Evolutionary conservation across 768 basidiomycete genomes (phyloP).

Genomic region (Lyophyllum atratum): DNA sequence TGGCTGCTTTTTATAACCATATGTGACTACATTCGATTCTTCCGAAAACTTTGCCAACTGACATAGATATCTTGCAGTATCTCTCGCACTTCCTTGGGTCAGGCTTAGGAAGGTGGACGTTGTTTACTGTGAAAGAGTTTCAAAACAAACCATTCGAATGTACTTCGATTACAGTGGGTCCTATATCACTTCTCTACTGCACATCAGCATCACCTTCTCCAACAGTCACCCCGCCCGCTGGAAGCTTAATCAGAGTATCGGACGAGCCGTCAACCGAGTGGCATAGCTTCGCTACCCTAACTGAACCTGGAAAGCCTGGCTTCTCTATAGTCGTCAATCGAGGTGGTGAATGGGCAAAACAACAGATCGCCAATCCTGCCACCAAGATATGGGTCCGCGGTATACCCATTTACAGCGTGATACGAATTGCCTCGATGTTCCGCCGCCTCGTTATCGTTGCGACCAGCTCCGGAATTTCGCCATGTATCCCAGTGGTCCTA

Average conservation of each 20-base stretch:
- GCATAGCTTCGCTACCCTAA: conserved; percentile 59
- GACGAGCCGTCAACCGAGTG: conserved; percentile 55
- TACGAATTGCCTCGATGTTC: conserved; percentile 57
- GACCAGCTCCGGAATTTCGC: conserved; percentile 60
- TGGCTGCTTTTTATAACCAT: conserved; percentile 60
- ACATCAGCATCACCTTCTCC: background rate
- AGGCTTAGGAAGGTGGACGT: conserved; percentile 58
- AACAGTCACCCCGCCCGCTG: conserved; percentile 45
- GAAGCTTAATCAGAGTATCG: conserved; percentile 47
- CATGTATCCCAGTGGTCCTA: conserved; percentile 56
- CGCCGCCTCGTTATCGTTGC: conserved; percentile 58
- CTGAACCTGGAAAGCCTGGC: conserved; percentile 46
- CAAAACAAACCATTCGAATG: conserved; percentile 56
- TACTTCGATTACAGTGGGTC: conserved; percentile 57
- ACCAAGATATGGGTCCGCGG: conserved; percentile 60
- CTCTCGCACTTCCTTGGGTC: conserved; percentile 62
- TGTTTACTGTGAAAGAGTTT: conserved; percentile 47
- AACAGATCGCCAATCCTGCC: conserved; percentile 55
- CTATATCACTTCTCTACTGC: conserved; percentile 11
- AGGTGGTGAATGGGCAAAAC: conserved; percentile 62
- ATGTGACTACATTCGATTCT: conserved; percentile 21
- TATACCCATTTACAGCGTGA: conserved; percentile 54
- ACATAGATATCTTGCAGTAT: conserved; percentile 28
- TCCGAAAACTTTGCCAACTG: background rate
- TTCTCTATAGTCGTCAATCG: conserved; percentile 59